phyloP scores from a whole-genome alignment of 2,329 filamentous ascomycete species.

The Neophaeococcomyces aloes region DNA sequence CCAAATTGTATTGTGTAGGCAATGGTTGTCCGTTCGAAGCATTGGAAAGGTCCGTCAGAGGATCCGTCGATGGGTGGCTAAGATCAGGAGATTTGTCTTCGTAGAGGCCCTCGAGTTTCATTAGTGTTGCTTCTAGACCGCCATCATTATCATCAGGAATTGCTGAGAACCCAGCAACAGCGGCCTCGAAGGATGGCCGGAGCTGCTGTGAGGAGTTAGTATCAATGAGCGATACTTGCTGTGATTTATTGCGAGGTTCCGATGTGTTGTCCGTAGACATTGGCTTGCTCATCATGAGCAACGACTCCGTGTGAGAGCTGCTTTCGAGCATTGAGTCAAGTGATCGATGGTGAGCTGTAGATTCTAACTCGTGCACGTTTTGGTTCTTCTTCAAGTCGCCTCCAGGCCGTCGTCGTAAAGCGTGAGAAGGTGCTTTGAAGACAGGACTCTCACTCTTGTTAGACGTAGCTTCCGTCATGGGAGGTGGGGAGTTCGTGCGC shows the following conservation, averaged over 20 bases:
- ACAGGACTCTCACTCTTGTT: conserved; percentile 4
- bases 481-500: conserved; percentile 1
- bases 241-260: conserved; percentile 18
- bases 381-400: conserved; percentile 61
- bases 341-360: conserved; percentile 28
- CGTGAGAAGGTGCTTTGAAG: conserved; percentile 32
- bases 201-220: conserved; percentile 48
- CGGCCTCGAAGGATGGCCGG: conserved; percentile 69
- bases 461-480: conserved; percentile 8
- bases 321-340: conserved; percentile 28
- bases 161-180: conserved; percentile 74
- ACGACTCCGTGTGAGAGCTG: conserved; percentile 21
- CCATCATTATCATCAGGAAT: conserved; percentile 84
- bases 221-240: conserved; percentile 33
- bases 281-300: conserved; percentile 21
- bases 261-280: conserved; percentile 12
- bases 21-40: not conserved
- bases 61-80: not conserved
- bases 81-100: conserved; percentile 39
- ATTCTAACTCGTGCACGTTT: conserved; percentile 53
- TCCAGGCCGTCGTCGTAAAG: conserved; percentile 61
- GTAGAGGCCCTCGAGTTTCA: conserved; percentile 85
- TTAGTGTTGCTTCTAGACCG: conserved; percentile 80
- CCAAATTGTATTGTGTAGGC: not conserved
- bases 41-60: not conserved